Evolutionary conservation across 805 yeast species (phyloP).

Genomic region (Diddensiella transvaalensis): DNA sequence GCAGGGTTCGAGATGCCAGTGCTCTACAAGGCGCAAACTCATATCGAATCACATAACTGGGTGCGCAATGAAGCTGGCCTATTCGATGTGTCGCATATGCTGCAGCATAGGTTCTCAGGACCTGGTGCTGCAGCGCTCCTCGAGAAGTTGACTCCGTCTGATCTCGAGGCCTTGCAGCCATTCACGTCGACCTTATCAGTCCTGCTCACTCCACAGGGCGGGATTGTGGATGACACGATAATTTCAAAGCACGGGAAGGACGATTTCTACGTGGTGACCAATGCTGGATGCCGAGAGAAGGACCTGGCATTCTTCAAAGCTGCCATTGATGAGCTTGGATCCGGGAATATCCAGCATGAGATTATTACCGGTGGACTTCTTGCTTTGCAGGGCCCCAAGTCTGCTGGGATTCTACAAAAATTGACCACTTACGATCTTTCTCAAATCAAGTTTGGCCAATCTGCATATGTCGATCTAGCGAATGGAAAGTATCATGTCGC

Average conservation of each 20-base stretch:
- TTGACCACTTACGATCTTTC: slow-evolving; percentile 58
- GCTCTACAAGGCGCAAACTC: slow-evolving; percentile 76
- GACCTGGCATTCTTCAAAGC: slow-evolving; percentile 62
- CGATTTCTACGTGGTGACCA: slow-evolving; percentile 83
- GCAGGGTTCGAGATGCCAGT: slow-evolving; percentile 98
- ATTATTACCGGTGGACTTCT: slow-evolving; percentile 62
- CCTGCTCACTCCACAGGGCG: slow-evolving; percentile 68
- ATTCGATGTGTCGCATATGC: slow-evolving; percentile 97
- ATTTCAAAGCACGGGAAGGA: slow-evolving; percentile 75
- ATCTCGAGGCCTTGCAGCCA: slow-evolving; percentile 52
- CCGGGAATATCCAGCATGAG: slow-evolving; percentile 34
- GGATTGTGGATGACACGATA: slow-evolving; percentile 89
- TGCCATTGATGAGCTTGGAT: slow-evolving; percentile 42
- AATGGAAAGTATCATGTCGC: slow-evolving; percentile 64
- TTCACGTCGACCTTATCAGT: slow-evolving; percentile 74
- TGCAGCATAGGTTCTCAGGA: slow-evolving; percentile 81
- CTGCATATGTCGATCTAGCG: slow-evolving; percentile 44
- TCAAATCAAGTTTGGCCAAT: slow-evolving; percentile 70
- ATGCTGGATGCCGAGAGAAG: slow-evolving; percentile 89
- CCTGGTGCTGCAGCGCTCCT: slow-evolving; percentile 61
- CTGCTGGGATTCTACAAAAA: slow-evolving; percentile 63
- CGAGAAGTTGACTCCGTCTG: slow-evolving; percentile 85
- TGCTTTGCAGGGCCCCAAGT: slow-evolving; percentile 91
- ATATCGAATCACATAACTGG: slow-evolving; percentile 93
- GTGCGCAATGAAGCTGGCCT: slow-evolving; percentile 83